Evolutionary conservation across 169 alveolate species (phyloP).

Genomic region (Miamiensis avidus): DNA sequence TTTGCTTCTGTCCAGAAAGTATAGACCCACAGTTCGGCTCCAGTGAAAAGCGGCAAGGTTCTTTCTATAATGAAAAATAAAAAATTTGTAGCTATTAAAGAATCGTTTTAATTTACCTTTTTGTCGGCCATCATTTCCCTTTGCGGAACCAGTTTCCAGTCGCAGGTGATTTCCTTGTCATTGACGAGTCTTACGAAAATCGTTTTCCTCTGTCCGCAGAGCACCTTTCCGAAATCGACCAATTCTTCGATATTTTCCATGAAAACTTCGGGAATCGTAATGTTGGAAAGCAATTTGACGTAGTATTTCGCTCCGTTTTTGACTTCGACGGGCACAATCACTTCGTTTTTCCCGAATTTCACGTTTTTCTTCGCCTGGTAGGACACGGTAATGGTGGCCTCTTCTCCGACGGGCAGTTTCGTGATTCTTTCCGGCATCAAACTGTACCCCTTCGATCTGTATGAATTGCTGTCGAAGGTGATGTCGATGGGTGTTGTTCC

Average conservation of each 20-base stretch:
- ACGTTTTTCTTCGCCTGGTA: constrained; percentile 65
- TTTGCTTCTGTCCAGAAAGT: constrained; percentile 82
- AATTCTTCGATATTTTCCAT: constrained; percentile 75
- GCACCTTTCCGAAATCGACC: constrained; percentile 90
- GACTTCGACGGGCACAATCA: constrained; percentile 65
- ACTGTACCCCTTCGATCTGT: constrained; percentile 74
- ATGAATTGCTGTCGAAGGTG: constrained; percentile 73
- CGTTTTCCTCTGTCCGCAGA: constrained; percentile 79
- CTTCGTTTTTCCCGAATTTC: constrained; percentile 59
- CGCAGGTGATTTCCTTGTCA: constrained; percentile 89
- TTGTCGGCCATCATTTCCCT: constrained; percentile 75
- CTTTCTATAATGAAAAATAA: too few relatives aligned
- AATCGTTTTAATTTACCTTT: too few relatives aligned
- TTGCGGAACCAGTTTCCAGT: constrained; percentile 85
- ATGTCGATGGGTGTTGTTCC: constrained; percentile 70
- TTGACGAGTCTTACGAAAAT: constrained; percentile 86
- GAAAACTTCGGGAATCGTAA: constrained; percentile 90
- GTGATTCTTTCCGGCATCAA: constrained; percentile 80
- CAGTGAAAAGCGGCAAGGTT: constrained; percentile 74
- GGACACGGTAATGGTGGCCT: constrained; percentile 63
- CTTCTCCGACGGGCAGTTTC: constrained; percentile 67
- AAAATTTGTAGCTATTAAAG: constrained; percentile 45
- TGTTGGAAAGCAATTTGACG: constrained; percentile 85
- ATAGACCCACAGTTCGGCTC: constrained; percentile 79
- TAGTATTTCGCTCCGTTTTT: constrained; percentile 85